Evolutionary conservation across 2,329 filamentous ascomycete genomes (phyloP).

Genomic region (Pestalotiopsis sp.): DNA sequence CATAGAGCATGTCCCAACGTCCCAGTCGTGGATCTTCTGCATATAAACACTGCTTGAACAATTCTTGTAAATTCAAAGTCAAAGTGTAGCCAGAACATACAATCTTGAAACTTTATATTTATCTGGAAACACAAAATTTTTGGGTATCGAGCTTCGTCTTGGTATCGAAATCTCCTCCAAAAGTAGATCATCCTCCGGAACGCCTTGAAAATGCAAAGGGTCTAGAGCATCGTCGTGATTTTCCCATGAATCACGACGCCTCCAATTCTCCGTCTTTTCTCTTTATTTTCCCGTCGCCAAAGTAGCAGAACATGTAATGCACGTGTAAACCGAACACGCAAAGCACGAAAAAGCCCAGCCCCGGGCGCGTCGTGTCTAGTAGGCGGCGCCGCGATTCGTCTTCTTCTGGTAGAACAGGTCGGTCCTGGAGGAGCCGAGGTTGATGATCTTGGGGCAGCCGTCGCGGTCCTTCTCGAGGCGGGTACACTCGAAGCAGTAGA

Average conservation of each 20-base stretch:
- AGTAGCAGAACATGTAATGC: neutral
- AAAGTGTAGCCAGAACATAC: neutral
- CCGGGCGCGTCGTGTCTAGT: conserved; percentile 54
- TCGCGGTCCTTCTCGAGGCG: conserved; percentile 95
- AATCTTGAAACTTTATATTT: neutral
- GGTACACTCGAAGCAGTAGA: conserved; percentile 99
- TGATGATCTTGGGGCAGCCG: conserved; percentile 99
- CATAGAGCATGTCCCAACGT: neutral
- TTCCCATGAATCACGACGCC: neutral
- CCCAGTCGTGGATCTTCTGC: neutral
- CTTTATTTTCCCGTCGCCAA: neutral
- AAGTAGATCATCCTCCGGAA: neutral
- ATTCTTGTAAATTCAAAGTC: neutral
- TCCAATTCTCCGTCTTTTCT: neutral
- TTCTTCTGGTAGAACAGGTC: conserved; percentile 76
- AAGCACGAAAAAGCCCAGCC: conserved; percentile 51
- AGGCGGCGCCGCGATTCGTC: conserved; percentile 60
- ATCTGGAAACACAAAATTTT: neutral
- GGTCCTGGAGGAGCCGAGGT: conserved; percentile 91
- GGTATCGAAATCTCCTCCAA: neutral
- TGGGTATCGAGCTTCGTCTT: conserved; percentile 13
- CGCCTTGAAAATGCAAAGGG: neutral
- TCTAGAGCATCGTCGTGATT: neutral
- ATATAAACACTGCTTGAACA: neutral
- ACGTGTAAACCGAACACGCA: conserved; percentile 4